Percentiles rank a stretch among this genome's conserved stretches.
Evolutionary conservation across 2,329 filamentous ascomycete genomes (phyloP).

Genomic region (Botrytis aclada): DNA sequence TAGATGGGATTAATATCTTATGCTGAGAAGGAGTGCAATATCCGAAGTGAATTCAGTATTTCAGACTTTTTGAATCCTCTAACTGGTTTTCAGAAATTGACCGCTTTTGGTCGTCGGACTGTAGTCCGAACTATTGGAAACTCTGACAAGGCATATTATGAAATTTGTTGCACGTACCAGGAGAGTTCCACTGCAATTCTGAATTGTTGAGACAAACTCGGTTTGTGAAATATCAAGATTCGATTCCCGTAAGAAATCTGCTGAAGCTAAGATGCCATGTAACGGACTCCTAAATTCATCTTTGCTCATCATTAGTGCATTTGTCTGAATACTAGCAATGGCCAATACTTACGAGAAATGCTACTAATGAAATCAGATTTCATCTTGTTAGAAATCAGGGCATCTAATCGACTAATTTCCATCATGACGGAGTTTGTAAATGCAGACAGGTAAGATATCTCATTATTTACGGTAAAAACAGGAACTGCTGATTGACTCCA

Average conservation of each 20-base stretch:
- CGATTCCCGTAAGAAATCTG: constrained; percentile 37
- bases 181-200: constrained; percentile 50
- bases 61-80: neutral
- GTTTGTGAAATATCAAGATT: constrained; percentile 16
- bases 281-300: constrained; percentile 55
- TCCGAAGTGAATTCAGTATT: neutral
- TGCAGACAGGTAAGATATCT: constrained; percentile 37
- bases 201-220: constrained; percentile 39
- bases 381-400: constrained; percentile 45
- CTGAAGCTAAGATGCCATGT: constrained; percentile 53
- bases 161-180: constrained; percentile 31
- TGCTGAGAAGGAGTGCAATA: too few species aligned
- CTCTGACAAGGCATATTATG: neutral
- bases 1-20: neutral
- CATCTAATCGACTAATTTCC: constrained; percentile 43
- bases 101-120: neutral
- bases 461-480: constrained; percentile 34
- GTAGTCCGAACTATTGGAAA: neutral
- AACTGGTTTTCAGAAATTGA: neutral
- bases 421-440: constrained; percentile 37
- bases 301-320: constrained; percentile 23
- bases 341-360: constrained; percentile 41
- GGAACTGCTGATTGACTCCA: constrained; percentile 37
- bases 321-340: constrained; percentile 26
- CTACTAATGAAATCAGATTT: constrained; percentile 56